Conservation (phyloP, 2,329 filamentous ascomycete species). For the Trichoderma sp. region DNA sequence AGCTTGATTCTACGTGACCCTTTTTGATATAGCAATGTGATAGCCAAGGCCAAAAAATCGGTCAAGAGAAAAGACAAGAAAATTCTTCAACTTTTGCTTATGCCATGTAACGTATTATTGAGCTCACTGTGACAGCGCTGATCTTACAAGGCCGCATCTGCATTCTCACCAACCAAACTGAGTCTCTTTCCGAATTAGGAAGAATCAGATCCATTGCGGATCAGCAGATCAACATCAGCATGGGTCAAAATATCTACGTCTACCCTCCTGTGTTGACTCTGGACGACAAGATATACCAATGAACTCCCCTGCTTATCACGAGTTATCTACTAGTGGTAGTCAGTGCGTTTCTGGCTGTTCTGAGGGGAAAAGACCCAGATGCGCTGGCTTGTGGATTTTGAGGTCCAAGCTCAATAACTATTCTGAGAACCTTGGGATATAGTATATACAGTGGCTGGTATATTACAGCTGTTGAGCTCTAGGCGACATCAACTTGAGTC, state of each 20-base stretch:
- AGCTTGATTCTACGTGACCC: not conserved
- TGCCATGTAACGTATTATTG: not conserved
- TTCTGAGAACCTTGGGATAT: constrained; percentile 34
- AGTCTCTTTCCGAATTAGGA: not conserved
- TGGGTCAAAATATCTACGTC: constrained; percentile 6
- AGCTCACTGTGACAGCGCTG: not conserved
- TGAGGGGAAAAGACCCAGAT: not conserved
- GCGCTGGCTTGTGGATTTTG: constrained; percentile 33
- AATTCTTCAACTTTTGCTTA: not conserved
- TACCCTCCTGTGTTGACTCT: not conserved
- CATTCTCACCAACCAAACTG: not conserved
- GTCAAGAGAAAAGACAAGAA: not conserved
- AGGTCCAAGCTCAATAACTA: constrained; percentile 34
- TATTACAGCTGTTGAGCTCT: constrained; percentile 38
- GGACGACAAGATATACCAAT: not conserved
- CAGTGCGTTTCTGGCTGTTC: not conserved
- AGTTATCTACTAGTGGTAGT: not conserved
- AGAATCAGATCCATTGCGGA: constrained; percentile 5
- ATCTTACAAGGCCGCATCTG: not conserved
- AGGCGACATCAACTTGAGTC: constrained; percentile 33
- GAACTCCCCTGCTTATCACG: not conserved
- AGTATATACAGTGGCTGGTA: constrained; percentile 37
- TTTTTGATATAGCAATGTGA: not conserved
- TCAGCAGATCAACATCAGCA: constrained; percentile 6
- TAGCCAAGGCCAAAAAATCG: not conserved